Evolutionary conservation across 176 grass and related monocot species (phyloP).

Genomic region (Cenchrus americanus): DNA sequence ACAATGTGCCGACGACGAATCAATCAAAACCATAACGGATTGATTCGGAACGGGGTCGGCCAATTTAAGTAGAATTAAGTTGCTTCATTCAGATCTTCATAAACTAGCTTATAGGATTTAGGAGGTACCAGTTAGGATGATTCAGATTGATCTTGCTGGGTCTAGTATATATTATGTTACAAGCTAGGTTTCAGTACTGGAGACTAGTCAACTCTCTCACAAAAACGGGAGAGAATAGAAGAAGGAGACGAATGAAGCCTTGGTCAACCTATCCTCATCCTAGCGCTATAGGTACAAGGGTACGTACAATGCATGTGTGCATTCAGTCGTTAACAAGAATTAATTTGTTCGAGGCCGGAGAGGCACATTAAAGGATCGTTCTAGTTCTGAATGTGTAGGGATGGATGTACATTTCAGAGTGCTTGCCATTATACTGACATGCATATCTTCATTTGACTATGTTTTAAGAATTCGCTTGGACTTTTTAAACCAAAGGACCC

Average conservation of each 20-base stretch:
- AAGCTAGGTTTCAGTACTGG: background rate
- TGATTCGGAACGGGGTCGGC: background rate
- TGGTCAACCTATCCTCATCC: slow-evolving; percentile 15
- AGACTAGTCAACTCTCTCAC: background rate
- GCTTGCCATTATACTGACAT: background rate
- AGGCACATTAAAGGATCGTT: background rate
- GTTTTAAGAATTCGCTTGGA: background rate
- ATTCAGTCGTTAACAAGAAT: background rate
- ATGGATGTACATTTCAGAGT: background rate
- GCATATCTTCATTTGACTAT: background rate
- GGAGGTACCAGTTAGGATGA: background rate
- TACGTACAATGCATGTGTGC: background rate
- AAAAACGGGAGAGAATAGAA: background rate
- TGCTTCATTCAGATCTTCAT: background rate
- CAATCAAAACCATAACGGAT: slow-evolving; percentile 1
- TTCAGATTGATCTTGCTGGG: slow-evolving; percentile 1
- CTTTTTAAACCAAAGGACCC: background rate
- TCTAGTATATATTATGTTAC: background rate
- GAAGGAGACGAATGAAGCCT: background rate
- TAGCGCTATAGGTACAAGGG: background rate
- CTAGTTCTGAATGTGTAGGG: too few relatives aligned
- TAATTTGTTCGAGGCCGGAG: background rate
- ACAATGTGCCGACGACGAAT: background rate
- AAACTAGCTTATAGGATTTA: background rate
- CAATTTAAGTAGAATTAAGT: background rate